Evolutionary conservation across 2,329 filamentous ascomycete species (phyloP), one percentile per base, ranked within the genome.

Genomic region (Hirsutella rhossiliensis): DNA sequence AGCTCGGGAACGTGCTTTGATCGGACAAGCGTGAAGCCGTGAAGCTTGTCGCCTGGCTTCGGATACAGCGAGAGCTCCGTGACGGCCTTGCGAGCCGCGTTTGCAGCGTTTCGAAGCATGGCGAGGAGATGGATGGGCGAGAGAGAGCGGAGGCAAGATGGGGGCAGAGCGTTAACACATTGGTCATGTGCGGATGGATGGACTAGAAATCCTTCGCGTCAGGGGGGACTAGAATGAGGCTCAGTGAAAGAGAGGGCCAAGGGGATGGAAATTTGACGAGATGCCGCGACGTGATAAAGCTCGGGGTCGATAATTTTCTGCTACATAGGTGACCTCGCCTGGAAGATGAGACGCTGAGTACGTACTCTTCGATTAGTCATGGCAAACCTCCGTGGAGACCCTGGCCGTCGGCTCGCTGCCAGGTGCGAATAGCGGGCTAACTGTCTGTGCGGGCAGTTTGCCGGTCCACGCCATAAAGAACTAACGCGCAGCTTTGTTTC

Each of bases 1-100:
- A 97, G 76, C 68, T 98, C 92, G 1, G 89, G 87, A 2, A 98
- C 86, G 66, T 94, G 85, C 67, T 96, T 94, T 48, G 84, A 78
- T 48, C 90, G 80, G 56, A 89, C 72, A 43, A 98, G 71, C 0
- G 89, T 96, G 67, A 98, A 98, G 57, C 92, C 92, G 62, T 97
- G 85, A 36, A 97, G 76, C 65, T 85, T 83, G 59, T 90, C 82
- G 58, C 92, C 92, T 1, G 84, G 76, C 49, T 78, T 80, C 6
- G 89, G 88, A 53, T 84, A 84, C 55, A 76, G 78, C 43, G 81
- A 75, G 50, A 92, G 71, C 58, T 87, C 83, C 17, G 86, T 87
- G 40, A 90, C 78, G 41, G 85, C 83, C 54, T 69, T 76, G 54
- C 69, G 71, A 42, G 72, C 68, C 43, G 69, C 65, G 38, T 66